Base-by-base conservation (phyloP, 2,329 filamentous ascomycete genomes). In the Scorias spongiosa region DNA sequence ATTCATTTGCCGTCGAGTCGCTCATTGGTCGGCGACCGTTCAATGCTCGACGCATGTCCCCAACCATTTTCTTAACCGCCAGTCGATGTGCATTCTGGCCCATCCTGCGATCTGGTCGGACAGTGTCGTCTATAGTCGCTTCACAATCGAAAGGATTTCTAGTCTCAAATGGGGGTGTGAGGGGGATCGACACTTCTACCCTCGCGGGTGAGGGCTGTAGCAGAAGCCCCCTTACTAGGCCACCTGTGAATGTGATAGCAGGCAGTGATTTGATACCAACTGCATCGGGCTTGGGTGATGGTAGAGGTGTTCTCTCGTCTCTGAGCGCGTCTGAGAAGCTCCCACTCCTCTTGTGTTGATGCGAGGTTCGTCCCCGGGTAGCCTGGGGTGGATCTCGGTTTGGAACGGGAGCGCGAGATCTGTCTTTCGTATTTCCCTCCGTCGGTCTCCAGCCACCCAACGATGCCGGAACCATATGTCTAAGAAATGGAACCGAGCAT, bases 241-340 rank as follows among this genome's bases (percentile, higher is more conserved):
- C 89, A 9, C 88, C 86, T 3, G 81, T 79, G 54, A 85, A 81
- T 10, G 81, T 77, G 17, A 80, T 67, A 9, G 78, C 71, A 49
- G 80, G 70, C 11, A 78, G 62, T 15, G 56, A 49, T 42, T 53
- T 51, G n/a, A 57, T 42, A 42, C 58, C 56, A 17, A 57, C 48
- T 29, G 61, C 57, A 29, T 70, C 60, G 32, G 62, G 55, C 46
- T 70, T 67, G 32, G 68, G 61, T 29, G 66, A 62, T 3, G 70
- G 69, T 8, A 75, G 54, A 2, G 72, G 72, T 10, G 70, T 63
- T 43, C 75, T 63, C 66, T 80, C 62, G 56, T 91, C 84, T 52
- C 86, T 71, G 42, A 89, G 62, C 1, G 88, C 89, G 63, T 95
- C 85, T 0, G 83, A 84, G 54, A 91, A 81, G 59, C 88, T 95